Conservation (phyloP, 352 stramenopile genomes). For the Globisporangium cylindrosporum region DNA sequence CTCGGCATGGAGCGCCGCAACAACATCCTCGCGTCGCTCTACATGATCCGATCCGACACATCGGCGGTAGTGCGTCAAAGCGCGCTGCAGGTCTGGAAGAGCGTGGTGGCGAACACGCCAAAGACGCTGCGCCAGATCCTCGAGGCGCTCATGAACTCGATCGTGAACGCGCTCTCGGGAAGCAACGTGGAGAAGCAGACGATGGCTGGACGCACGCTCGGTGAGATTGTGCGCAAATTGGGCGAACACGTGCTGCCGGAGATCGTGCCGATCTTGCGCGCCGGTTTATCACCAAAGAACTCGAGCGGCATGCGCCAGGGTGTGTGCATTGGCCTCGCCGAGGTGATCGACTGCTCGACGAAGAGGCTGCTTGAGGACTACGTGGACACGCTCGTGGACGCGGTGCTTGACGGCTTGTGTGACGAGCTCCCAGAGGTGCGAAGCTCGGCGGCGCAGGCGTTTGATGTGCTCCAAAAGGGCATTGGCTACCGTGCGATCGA, state of each 20-base stretch:
- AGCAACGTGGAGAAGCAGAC: constrained; percentile 88
- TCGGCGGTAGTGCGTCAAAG: constrained; percentile 95
- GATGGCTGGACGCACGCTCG: constrained; percentile 92
- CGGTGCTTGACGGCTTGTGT: constrained; percentile 97
- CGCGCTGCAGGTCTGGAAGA: constrained; percentile 99
- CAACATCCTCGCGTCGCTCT: constrained; percentile 96
- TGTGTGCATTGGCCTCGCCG: constrained; percentile 97
- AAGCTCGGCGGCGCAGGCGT: constrained; percentile 93
- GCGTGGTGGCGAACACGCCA: constrained; percentile 97
- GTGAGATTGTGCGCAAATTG: constrained; percentile 99
- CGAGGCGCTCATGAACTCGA: constrained; percentile 93
- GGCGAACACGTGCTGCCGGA: constrained; percentile 98
- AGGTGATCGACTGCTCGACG: constrained; percentile 97
- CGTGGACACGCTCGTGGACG: constrained; percentile 95
- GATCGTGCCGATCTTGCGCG: constrained; percentile 97
- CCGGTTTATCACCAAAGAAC: constrained; percentile 84
- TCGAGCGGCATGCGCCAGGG: constrained; percentile 84
- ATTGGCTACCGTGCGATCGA: constrained; percentile 96
- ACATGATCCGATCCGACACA: constrained; percentile 98
- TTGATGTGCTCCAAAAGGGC: constrained; percentile 95
- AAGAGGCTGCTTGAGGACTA: constrained; percentile 97
- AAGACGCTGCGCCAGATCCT: constrained; percentile 98
- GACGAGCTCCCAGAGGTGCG: constrained; percentile 90
- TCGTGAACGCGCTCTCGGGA: constrained; percentile 94
- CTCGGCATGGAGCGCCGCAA: constrained; percentile 94